phyloP scores from a whole-genome alignment of 192 early-diverging fungal genomes.

The Radiomyces spectabilis region DNA sequence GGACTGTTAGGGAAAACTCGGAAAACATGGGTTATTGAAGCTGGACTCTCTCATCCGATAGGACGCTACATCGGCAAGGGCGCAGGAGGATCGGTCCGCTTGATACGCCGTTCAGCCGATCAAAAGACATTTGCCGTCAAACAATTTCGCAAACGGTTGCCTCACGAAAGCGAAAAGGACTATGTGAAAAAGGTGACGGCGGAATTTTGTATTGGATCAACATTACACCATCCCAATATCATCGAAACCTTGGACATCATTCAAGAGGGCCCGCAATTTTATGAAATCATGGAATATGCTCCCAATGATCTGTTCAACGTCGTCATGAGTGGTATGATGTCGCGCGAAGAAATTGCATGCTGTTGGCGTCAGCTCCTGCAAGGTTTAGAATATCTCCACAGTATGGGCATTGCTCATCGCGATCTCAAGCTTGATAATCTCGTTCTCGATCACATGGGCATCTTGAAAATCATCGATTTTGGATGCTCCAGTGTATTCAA shows the following conservation, averaged over 20 bases:
- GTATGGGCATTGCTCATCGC: conserved; percentile 86
- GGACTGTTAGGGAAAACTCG: too few relatives aligned
- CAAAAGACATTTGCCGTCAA: conserved; percentile 69
- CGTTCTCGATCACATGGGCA: conserved; percentile 61
- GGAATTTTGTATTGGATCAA: conserved; percentile 78
- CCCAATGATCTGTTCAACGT: conserved; percentile 81
- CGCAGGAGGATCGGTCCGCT: conserved; percentile 64
- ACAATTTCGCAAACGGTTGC: conserved; percentile 65
- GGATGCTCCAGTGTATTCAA: conserved; percentile 86
- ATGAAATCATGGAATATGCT: conserved; percentile 88
- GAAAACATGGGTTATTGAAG: too few relatives aligned
- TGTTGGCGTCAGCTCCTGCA: conserved; percentile 78
- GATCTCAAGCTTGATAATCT: conserved; percentile 92
- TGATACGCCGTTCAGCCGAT: conserved; percentile 53
- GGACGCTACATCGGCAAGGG: conserved; percentile 49
- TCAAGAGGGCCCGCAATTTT: conserved; percentile 54
- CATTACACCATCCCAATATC: conserved; percentile 68
- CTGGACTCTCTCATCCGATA: not conserved
- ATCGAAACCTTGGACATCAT: conserved; percentile 75
- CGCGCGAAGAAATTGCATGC: conserved; percentile 74
- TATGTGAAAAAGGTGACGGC: conserved; percentile 80
- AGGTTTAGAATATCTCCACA: conserved; percentile 84
- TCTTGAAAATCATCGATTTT: conserved; percentile 94
- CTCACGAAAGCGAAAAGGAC: conserved; percentile 58
- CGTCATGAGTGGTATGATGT: conserved; percentile 70